phyloP scores from a whole-genome alignment of 2,329 filamentous ascomycete genomes.

The Claviceps digitariae region DNA sequence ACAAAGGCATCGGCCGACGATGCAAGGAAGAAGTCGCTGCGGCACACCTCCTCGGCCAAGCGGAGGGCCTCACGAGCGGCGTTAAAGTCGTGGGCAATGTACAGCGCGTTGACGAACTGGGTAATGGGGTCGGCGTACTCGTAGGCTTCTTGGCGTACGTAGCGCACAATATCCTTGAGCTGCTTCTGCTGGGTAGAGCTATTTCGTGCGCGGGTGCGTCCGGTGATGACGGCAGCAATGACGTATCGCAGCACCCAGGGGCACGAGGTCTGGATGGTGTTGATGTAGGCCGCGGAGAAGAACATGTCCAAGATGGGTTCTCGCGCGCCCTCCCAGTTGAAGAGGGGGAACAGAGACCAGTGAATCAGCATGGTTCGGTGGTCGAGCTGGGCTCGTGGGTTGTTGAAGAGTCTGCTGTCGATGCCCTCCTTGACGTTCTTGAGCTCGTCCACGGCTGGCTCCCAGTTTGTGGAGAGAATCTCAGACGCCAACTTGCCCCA shows the following conservation, averaged over 20 bases:
- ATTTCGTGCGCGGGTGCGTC: slow-evolving; percentile 69
- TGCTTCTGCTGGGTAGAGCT: slow-evolving; percentile 90
- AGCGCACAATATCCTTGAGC: slow-evolving; percentile 90
- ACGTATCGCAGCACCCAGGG: slow-evolving; percentile 95
- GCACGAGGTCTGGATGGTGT: slow-evolving; percentile 96
- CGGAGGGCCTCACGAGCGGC: slow-evolving; percentile 81
- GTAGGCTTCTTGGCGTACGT: slow-evolving; percentile 93
- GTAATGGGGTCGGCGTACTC: slow-evolving; percentile 95
- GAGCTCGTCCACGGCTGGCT: slow-evolving; percentile 79
- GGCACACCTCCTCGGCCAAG: slow-evolving; percentile 81
- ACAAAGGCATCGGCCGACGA: slow-evolving; percentile 78
- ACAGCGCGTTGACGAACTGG: slow-evolving; percentile 90
- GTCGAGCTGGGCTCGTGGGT: slow-evolving; percentile 86
- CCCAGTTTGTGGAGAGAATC: slow-evolving; percentile 92
- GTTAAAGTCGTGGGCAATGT: slow-evolving; percentile 78
- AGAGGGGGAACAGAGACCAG: slow-evolving; percentile 98
- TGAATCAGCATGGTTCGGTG: slow-evolving; percentile 96
- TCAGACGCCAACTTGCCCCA: slow-evolving; percentile 98
- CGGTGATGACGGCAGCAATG: slow-evolving; percentile 86
- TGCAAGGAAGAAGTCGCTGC: slow-evolving; percentile 89
- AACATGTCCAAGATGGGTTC: slow-evolving; percentile 90
- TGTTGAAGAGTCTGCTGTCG: slow-evolving; percentile 90
- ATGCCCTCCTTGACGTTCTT: slow-evolving; percentile 84
- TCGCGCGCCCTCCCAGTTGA: slow-evolving; percentile 88
- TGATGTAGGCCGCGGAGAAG: slow-evolving; percentile 96